Conservation (phyloP, 129 eudicot genomes). For the Ambrosia artemisiifolia region DNA sequence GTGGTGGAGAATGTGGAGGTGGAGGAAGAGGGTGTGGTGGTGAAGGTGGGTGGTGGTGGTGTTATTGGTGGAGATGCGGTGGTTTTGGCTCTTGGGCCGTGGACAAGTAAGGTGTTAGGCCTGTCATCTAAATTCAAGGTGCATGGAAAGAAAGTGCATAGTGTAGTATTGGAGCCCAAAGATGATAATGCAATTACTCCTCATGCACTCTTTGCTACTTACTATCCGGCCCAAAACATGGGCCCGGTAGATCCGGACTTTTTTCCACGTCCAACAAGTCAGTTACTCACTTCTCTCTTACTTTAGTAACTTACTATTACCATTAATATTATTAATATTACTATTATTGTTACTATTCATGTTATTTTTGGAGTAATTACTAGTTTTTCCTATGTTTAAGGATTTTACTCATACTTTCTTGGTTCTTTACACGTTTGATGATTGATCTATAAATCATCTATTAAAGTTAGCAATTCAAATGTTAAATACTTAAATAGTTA, state of each 20-base stretch:
- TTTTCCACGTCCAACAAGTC: constrained; percentile 76
- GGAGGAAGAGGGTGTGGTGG: constrained; percentile 44
- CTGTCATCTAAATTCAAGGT: constrained; percentile 47
- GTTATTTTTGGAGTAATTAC: no score
- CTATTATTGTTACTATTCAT: no score
- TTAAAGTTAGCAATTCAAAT: no score
- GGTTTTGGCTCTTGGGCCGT: constrained; percentile 85
- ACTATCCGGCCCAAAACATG: constrained; percentile 39
- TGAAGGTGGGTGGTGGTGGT: constrained; percentile 52
- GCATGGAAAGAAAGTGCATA: constrained; percentile 76
- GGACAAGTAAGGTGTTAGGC: constrained; percentile 53
- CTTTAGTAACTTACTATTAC: not conserved
- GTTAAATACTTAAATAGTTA: no score
- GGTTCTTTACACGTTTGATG: no score
- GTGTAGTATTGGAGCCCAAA: constrained; percentile 66
- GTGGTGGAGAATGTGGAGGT: constrained; percentile 54
- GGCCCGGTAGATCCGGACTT: constrained; percentile 76
- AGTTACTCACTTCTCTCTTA: not conserved
- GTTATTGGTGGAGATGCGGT: constrained; percentile 64
- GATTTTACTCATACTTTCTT: no score
- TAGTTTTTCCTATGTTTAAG: no score
- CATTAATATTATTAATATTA: no score
- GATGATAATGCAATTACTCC: constrained; percentile 51
- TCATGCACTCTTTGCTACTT: constrained; percentile 62
- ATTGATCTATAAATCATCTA: no score